A percentile compares a stretch with the other conserved stretches of the same genome.
Conservation (phyloP, 495 filamentous ascomycete species). For the Mytilinidion resinicola region DNA sequence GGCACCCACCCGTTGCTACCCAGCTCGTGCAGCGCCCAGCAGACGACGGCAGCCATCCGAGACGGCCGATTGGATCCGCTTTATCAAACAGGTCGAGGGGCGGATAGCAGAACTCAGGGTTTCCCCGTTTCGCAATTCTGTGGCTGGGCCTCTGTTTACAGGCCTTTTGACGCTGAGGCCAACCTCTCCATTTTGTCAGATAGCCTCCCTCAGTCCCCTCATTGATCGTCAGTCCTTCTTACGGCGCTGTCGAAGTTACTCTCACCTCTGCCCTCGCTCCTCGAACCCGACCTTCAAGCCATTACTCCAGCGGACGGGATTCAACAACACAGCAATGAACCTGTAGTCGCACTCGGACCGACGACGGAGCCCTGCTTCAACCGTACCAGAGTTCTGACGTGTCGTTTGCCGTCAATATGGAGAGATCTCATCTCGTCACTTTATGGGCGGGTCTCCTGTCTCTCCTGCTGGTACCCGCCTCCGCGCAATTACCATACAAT, state of each 20-base stretch:
- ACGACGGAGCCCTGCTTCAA: background rate
- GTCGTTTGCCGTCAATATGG: slow-evolving; percentile 7
- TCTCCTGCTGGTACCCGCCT: slow-evolving; percentile 7
- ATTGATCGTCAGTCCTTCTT: background rate
- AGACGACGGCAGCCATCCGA: too few species aligned
- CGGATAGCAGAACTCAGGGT: too few species aligned
- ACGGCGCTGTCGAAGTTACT: too few species aligned
- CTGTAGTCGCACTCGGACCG: too few species aligned
- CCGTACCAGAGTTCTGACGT: background rate
- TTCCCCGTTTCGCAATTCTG: background rate
- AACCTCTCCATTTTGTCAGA: background rate
- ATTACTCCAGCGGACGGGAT: too few species aligned
- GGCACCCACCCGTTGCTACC: too few species aligned
- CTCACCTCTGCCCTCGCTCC: too few species aligned
- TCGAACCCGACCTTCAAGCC: too few species aligned
- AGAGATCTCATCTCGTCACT: background rate
- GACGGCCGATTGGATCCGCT: too few species aligned
- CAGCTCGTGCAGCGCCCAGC: too few species aligned
- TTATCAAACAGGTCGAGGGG: too few species aligned
- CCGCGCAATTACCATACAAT: slow-evolving; percentile 57
- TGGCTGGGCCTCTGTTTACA: slow-evolving; percentile 5
- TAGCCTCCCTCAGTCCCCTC: background rate
- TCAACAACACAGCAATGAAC: too few species aligned
- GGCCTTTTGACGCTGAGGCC: background rate
- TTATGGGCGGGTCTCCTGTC: slow-evolving; percentile 11